Evolutionary conservation across 2,329 filamentous ascomycete genomes (phyloP), one percentile per base, ranked within the genome.

Genomic region (Beauveria sp.): DNA sequence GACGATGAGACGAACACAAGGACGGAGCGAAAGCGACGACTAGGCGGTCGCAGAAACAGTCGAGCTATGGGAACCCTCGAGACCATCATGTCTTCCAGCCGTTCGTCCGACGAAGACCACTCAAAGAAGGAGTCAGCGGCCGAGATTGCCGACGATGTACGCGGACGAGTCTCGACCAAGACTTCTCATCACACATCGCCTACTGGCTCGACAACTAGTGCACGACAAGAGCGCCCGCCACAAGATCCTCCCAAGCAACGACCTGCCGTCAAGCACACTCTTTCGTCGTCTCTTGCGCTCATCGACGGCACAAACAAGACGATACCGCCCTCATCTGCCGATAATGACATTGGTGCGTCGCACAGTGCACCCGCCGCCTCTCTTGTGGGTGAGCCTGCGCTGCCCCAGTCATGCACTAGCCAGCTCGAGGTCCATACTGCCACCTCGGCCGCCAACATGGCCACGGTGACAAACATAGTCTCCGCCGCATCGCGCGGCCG

Each of bases 21-120:
- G 28, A 70, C 72, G 12, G 73, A 75, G 2, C 72, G 72, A 56
- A 76, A 75, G 64, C 73, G 79, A 22, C 73, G 78, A 20, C 73
- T 74, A 48, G 73, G 72, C 0, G 70, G 70, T 2, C 58, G 80
- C 44, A 73, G 79, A 47, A 78, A 77, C 58, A 84, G 81, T 62
- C 75, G 76, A 26, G 84, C 84, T 5, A 83, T 86, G 70, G 83
- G 84, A 3, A 87, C 84, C 1, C 71, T 87, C 4, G 84, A 88
- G 67, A 87, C 84, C 0, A 87, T 87, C 67, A 87, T 87, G 77
- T 86, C 83, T 26, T 85, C 83, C 0, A 87, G 84, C 63, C 79
- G 84, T 28, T 87, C 84, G 0, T 83, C 85, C 26, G 84, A 87
- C 64, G 84, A 85, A 47, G 81, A 79, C 65, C 75, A 79, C n/a